Base-by-base conservation (phyloP, 1,284 basidiomycete genomes). In the Ustilago nuda region DNA sequence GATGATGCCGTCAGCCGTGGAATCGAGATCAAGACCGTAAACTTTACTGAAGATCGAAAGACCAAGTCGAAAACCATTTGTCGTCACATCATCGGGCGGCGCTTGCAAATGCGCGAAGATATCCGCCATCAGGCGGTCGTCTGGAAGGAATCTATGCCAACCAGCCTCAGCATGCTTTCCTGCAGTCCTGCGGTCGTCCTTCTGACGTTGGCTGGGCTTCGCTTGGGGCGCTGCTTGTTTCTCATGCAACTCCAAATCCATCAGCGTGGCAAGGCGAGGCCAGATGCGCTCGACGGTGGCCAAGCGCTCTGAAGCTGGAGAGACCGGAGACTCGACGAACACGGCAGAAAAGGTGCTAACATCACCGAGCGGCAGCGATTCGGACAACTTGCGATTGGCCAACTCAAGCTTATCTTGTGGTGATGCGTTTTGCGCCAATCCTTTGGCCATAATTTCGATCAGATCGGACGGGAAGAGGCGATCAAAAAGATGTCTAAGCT, bases 331-430 rank as follows among this genome's bases (percentile, higher is more conserved):
- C 5, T 19, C 15, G 3, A 12, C 27, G n/a, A 62, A 48, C 35
- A 72, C 27, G 1, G 45, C 32, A 4, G 66, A 51, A 13, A 70
- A 64, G 30, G 56, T 69, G 55, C 50, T 52, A 17, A 54, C 32
- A 23, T 69, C 62, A n/a, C 66, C 72, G 23, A 73, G 51, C 0
- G 70, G 70, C 12, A 72, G 39, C 53, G 35, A 51, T 2, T 64
- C 57, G 15, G 65, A 63, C 36, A 72, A 43, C 41, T 68, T 73
- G 51, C 55, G 48, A n/a, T 68, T 68, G 32, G 59, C 51, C 8
- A 65, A 51, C 36, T 63, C 72, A 17, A 72, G 65, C 65, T 72
- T 72, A n/a, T 67, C 65, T n/a, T 72, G 65, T n/a, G 68, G 56
- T 5, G 64, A 65, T 8, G 68, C 65, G 9, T 68, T 45, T 3